These are phyloP conservation scores for Ophiostoma australiae DNA, from an alignment of 2,329 filamentous ascomycete genomes.

Conservation along the genomic window DNA sequence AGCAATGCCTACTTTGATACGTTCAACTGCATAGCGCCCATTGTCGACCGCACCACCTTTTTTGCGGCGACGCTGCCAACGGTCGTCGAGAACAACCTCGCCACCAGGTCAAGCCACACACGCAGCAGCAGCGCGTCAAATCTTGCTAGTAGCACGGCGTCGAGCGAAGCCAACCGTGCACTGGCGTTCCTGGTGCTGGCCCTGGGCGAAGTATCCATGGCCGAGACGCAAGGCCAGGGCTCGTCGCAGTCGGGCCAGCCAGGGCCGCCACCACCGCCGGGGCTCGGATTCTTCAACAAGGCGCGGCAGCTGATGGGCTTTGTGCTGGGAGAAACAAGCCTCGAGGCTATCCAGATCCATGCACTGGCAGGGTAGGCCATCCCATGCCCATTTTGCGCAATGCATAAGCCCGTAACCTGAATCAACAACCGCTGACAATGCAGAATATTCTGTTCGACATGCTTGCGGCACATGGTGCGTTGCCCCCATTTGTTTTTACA, in stretches of 20 bases:
- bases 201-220: constrained; percentile 54
- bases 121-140: background rate
- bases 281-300: constrained; percentile 57
- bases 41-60: constrained; percentile 55
- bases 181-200: constrained; percentile 55
- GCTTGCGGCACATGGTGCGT: constrained; percentile 46
- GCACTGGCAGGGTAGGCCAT: constrained; percentile 48
- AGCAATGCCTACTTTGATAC: constrained; percentile 55
- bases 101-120: background rate
- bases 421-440: background rate
- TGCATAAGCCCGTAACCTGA: too few relatives aligned
- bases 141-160: constrained; percentile 38
- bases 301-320: constrained; percentile 57
- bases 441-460: constrained; percentile 51
- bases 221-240: constrained; percentile 44
- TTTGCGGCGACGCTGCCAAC: constrained; percentile 43
- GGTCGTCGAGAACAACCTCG: constrained; percentile 34
- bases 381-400: too few relatives aligned
- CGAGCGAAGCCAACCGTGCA: constrained; percentile 46
- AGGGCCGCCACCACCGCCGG: constrained; percentile 53
- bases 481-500: background rate
- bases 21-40: constrained; percentile 54
- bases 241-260: constrained; percentile 42
- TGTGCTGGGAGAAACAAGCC: constrained; percentile 48
- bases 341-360: constrained; percentile 57